Conservation (phyloP, 2,329 filamentous ascomycete genomes). For the Xylaria sp. region DNA sequence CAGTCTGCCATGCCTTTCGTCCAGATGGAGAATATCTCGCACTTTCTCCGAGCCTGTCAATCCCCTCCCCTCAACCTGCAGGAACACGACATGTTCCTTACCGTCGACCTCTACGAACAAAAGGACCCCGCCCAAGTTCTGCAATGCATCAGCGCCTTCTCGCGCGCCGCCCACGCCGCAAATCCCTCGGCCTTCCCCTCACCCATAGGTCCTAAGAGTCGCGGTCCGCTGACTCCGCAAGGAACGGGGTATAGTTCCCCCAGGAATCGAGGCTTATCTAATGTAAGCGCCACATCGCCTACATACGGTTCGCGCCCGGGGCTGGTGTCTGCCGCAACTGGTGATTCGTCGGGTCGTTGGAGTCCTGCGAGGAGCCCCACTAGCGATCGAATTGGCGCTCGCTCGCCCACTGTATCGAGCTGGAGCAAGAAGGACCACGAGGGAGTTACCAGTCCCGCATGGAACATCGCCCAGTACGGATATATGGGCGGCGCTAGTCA, state of each 20-base stretch:
- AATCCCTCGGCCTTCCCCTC: constrained; percentile 79
- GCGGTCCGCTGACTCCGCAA: constrained; percentile 72
- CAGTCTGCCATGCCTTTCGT: constrained; percentile 95
- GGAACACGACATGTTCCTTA: constrained; percentile 95
- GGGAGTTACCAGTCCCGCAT: constrained; percentile 83
- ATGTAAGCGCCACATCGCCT: constrained; percentile 68
- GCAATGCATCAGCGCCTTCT: constrained; percentile 92
- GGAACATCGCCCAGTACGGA: constrained; percentile 98
- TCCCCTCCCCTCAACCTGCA: constrained; percentile 85
- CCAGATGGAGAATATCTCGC: constrained; percentile 99
- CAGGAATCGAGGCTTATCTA: constrained; percentile 60
- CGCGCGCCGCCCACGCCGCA: constrained; percentile 79
- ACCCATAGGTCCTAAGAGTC: constrained; percentile 77
- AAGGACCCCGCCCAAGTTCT: constrained; percentile 97
- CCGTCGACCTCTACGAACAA: constrained; percentile 92
- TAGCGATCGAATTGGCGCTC: constrained; percentile 61
- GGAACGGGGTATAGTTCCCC: constrained; percentile 67
- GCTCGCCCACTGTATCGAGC: constrained; percentile 74
- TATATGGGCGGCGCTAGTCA: constrained; percentile 98
- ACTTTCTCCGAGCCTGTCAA: constrained; percentile 91
- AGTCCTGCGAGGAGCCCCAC: constrained; percentile 72
- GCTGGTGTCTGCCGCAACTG: constrained; percentile 61
- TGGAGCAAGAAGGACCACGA: constrained; percentile 92
- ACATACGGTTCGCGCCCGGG: constrained; percentile 56
- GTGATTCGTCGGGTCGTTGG: constrained; percentile 66